Conservation (phyloP, 1,284 basidiomycete species). For the Ganoderma lucidum region DNA sequence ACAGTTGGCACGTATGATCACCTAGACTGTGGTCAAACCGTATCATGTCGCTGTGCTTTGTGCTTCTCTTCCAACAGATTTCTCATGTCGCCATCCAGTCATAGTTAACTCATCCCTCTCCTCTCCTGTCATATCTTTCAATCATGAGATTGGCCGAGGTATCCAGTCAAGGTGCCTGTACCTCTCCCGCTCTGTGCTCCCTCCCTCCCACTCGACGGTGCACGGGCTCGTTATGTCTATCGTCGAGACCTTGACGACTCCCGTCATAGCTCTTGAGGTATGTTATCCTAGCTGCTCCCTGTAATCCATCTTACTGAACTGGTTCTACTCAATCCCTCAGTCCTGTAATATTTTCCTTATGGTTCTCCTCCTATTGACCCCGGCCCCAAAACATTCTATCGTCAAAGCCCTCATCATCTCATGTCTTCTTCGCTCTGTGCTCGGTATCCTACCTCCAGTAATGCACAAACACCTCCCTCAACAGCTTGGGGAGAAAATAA, state of each 20-base stretch:
- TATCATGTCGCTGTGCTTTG: conserved; percentile 24
- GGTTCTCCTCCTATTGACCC: conserved; percentile 34
- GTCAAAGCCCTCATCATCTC: conserved; percentile 36
- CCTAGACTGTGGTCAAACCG: conserved; percentile 20
- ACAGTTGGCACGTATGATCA: conserved; percentile 13
- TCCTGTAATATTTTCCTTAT: conserved; percentile 32
- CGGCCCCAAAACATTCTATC: conserved; percentile 38
- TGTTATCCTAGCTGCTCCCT: background rate
- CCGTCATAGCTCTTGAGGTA: conserved; percentile 37
- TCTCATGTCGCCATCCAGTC: conserved; percentile 21
- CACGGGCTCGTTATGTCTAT: conserved; percentile 8
- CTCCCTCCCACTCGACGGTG: background rate
- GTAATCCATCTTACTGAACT: background rate
- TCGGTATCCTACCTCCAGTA: conserved; percentile 33
- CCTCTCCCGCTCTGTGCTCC: background rate
- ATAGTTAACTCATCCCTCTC: conserved; percentile 4
- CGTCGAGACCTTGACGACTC: conserved; percentile 20
- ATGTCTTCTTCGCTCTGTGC: conserved; percentile 33
- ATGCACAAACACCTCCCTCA: conserved; percentile 23
- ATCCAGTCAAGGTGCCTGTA: background rate
- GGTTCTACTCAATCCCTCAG: conserved; percentile 13
- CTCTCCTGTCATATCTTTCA: background rate
- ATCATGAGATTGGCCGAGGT: background rate
- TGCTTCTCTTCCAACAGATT: conserved; percentile 28
- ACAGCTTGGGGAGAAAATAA: conserved; percentile 20